Percentiles rank a stretch among this genome's conserved stretches.
phyloP scores from a whole-genome alignment of 2,329 filamentous ascomycete species.

The Colletotrichum nymphaeae region DNA sequence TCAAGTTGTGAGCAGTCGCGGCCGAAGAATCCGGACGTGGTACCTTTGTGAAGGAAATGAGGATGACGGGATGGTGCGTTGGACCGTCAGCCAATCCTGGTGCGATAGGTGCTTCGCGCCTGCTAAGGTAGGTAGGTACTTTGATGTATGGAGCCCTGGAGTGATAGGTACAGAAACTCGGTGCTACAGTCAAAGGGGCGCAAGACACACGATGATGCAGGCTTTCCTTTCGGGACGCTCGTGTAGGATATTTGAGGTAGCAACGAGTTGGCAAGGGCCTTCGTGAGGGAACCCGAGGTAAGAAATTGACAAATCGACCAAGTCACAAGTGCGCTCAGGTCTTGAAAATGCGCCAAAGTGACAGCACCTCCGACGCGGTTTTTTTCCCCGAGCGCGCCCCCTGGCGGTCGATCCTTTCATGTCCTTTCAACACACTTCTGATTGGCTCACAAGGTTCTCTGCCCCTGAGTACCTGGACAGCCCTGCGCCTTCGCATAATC shows the following conservation, averaged over 20 bases:
- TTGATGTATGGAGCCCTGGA: not conserved
- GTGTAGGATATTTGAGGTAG: not conserved
- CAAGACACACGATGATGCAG: too few species aligned
- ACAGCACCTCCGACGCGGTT: conserved; percentile 17
- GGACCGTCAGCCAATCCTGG: not conserved
- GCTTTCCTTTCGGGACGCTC: not conserved
- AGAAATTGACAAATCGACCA: not conserved
- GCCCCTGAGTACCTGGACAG: not conserved
- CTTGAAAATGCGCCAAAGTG: not conserved
- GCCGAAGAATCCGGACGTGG: not conserved
- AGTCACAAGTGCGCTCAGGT: conserved; percentile 9
- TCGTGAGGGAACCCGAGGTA: not conserved
- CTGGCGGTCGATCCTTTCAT: not conserved
- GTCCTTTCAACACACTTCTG: not conserved
- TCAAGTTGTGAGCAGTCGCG: not conserved
- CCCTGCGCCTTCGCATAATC: too few species aligned
- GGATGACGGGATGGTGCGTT: not conserved
- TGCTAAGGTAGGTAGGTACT: not conserved
- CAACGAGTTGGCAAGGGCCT: not conserved
- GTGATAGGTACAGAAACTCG: not conserved
- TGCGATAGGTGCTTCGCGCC: not conserved
- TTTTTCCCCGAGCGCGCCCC: conserved; percentile 18
- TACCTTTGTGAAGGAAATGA: not conserved
- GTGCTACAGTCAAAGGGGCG: not conserved
- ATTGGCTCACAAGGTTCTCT: conserved; percentile 8